phyloP scores from a whole-genome alignment of 768 basidiomycete genomes.

The Mycena albidolilacea region DNA sequence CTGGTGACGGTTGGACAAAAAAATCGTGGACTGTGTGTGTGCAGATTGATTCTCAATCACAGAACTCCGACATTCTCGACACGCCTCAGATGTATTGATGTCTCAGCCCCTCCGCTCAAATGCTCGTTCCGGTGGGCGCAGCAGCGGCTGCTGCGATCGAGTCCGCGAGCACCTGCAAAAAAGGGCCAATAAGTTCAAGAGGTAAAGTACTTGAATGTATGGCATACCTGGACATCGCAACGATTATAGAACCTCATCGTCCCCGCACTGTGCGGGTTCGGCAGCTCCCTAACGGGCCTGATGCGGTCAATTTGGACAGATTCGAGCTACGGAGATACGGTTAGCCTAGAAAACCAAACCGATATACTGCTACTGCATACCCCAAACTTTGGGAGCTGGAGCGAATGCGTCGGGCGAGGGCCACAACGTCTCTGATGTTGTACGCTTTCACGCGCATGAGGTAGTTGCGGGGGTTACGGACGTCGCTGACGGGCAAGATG shows the following conservation, averaged over 20 bases:
- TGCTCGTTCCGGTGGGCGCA: neutral
- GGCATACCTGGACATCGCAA: conserved; percentile 21
- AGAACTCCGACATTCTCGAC: too few species aligned
- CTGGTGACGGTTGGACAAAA: too few species aligned
- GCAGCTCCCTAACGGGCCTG: neutral
- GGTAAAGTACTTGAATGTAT: too few species aligned
- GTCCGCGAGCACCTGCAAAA: conserved; percentile 3
- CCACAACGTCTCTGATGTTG: neutral
- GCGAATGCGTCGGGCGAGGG: neutral
- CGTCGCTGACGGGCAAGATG: conserved; percentile 1
- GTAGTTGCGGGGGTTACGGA: conserved; percentile 2
- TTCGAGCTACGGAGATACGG: neutral
- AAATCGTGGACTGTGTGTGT: too few species aligned
- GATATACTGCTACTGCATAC: neutral
- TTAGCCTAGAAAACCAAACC: too few species aligned
- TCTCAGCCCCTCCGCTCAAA: too few species aligned
- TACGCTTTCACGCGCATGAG: neutral
- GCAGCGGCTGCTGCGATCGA: neutral
- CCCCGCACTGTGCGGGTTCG: neutral
- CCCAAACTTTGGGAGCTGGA: conserved; percentile 2
- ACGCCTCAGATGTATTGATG: too few species aligned
- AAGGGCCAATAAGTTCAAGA: neutral
- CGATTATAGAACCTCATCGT: conserved; percentile 19
- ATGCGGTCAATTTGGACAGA: conserved; percentile 25
- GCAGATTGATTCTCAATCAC: too few species aligned